phyloP scores from a whole-genome alignment of 169 alveolate genomes.

The Plasmodium vivax region DNA sequence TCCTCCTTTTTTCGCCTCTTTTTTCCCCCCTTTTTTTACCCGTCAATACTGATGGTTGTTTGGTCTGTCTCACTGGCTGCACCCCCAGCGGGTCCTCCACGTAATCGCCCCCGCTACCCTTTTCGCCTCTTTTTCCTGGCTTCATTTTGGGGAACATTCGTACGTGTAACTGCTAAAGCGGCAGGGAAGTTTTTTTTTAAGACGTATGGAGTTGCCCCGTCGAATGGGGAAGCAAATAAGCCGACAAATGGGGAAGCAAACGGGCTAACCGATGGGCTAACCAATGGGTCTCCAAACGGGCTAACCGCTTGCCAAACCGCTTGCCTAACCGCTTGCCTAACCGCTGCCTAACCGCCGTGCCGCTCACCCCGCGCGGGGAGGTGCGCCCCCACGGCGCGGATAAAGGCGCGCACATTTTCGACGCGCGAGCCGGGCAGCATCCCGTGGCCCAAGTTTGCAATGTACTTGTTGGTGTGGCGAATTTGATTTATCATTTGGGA shows the following conservation, averaged over 20 bases:
- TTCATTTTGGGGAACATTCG: neutral
- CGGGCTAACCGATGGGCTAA: neutral
- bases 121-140: neutral
- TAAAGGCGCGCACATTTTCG: slow-evolving; percentile 43
- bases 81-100: neutral
- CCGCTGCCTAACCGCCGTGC: neutral
- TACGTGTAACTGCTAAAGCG: neutral
- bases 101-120: neutral
- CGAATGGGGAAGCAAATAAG: neutral
- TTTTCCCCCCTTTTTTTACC: neutral
- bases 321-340: no score
- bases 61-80: neutral
- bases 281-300: no score
- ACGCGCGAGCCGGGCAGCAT: slow-evolving; percentile 78
- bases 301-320: no score
- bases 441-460: slow-evolving; percentile 70
- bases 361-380: neutral
- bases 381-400: neutral
- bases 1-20: neutral
- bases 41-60: neutral
- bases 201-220: neutral
- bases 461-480: slow-evolving; percentile 14
- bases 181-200: neutral
- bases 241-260: no score
- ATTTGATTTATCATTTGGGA: slow-evolving; percentile 6